Evolutionary conservation across 371 early-diverging fungal genomes (phyloP).

Genomic region (Mucor indicus): DNA sequence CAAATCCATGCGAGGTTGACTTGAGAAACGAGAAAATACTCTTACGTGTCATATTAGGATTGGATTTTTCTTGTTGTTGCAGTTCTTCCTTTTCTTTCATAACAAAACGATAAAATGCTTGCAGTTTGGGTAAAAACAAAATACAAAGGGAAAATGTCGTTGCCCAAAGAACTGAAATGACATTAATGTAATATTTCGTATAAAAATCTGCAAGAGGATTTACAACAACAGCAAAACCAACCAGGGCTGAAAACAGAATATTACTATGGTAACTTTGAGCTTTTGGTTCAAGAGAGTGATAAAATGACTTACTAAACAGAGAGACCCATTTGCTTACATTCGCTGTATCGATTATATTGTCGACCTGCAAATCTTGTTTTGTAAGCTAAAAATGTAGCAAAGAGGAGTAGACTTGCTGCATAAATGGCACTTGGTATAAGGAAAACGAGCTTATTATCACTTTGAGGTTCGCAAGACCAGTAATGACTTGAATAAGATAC

Average conservation of each 20-base stretch:
- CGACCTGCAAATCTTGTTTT: slow-evolving; percentile 52
- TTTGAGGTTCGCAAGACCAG: slow-evolving; percentile 40
- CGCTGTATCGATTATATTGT: slow-evolving; percentile 55
- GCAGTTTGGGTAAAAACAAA: slow-evolving; percentile 56
- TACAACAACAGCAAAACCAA: slow-evolving; percentile 52
- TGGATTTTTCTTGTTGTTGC: slow-evolving; percentile 5
- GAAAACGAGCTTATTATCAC: slow-evolving; percentile 25
- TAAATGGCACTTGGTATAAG: slow-evolving; percentile 33
- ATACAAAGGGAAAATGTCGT: slow-evolving; percentile 53
- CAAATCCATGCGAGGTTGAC: background rate
- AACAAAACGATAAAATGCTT: slow-evolving; percentile 26
- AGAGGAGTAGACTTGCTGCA: slow-evolving; percentile 36
- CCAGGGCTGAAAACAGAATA: slow-evolving; percentile 51
- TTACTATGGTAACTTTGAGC: too few species aligned
- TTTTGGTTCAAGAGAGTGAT: background rate
- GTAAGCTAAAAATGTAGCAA: slow-evolving; percentile 59
- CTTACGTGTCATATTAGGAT: background rate
- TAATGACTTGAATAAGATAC: slow-evolving; percentile 42
- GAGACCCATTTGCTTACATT: slow-evolving; percentile 59
- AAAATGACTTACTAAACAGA: slow-evolving; percentile 55
- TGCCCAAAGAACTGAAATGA: slow-evolving; percentile 53
- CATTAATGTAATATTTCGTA: slow-evolving; percentile 52
- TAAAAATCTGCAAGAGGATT: slow-evolving; percentile 50
- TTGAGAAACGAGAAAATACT: slow-evolving; percentile 15
- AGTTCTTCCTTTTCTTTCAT: slow-evolving; percentile 9